Conservation (phyloP, 2,329 filamentous ascomycete species). For the Sporothrix luriei region DNA sequence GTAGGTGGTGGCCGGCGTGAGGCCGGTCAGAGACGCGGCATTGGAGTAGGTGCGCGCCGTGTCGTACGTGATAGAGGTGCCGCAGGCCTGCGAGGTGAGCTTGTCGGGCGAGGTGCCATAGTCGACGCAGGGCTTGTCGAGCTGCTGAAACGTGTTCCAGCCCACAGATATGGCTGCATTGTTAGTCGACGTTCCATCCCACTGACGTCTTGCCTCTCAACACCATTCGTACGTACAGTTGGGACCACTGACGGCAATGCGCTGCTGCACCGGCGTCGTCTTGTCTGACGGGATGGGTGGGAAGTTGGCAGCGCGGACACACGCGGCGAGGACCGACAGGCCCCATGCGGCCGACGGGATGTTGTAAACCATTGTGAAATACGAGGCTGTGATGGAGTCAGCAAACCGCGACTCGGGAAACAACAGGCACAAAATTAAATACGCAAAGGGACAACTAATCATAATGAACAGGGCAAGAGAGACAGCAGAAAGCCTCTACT, state of each 20-base stretch:
- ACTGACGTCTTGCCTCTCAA: not conserved
- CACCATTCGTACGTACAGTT: slow-evolving; percentile 44
- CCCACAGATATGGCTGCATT: slow-evolving; percentile 53
- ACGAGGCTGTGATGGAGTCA: not conserved
- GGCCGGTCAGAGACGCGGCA: slow-evolving; percentile 49
- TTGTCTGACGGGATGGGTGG: slow-evolving; percentile 52
- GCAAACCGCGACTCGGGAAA: not conserved
- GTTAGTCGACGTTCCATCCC: not conserved
- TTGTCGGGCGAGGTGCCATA: slow-evolving; percentile 51
- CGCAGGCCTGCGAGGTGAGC: slow-evolving; percentile 49
- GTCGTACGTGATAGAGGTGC: slow-evolving; percentile 52
- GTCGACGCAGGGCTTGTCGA: slow-evolving; percentile 52
- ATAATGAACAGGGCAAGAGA: not conserved
- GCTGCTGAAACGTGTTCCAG: slow-evolving; percentile 59
- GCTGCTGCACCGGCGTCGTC: slow-evolving; percentile 58
- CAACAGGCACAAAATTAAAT: not conserved
- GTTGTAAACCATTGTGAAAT: slow-evolving; percentile 31
- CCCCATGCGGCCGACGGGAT: slow-evolving; percentile 26
- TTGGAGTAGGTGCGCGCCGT: slow-evolving; percentile 59
- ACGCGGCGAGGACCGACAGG: slow-evolving; percentile 32
- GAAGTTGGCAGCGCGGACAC: slow-evolving; percentile 41
- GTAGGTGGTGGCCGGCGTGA: slow-evolving; percentile 58
- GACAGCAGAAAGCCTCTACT: too few species aligned
- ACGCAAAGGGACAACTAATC: not conserved
- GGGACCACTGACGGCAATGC: slow-evolving; percentile 54